Evolutionary conservation across 1,139 yeast species (phyloP), one percentile per base, ranked within the genome.

Genomic region (Nadsonia commutata): DNA sequence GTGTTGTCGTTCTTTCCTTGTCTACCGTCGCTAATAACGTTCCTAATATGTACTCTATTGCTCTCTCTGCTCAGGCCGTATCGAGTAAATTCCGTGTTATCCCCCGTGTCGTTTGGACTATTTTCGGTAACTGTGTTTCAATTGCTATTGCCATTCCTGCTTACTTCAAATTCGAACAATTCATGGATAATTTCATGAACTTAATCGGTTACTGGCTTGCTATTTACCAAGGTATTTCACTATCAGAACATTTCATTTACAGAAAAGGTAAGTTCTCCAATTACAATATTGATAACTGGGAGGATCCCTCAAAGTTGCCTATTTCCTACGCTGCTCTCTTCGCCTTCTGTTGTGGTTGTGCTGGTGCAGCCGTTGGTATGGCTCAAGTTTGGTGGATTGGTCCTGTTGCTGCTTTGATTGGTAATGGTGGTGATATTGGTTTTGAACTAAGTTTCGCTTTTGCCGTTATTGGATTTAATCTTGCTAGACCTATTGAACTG

Each of bases 41-140:
- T 59, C 95, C 95, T 58, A 86, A 85, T 68, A 78, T 85, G 80
- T 86, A 86, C 69, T 83, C 95, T 18, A 74, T 84, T 56, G 88
- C 84, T 23, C 69, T 86, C 53, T 78, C 88, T 51, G 85, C 86
- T 20, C 95, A 85, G 67, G 76, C 94, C 22, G 68, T 82, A 53
- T 81, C 88, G 83, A 72, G 80, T 41, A 74, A 73, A 49, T 72
- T 85, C 56, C 67, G 76, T 42, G 72, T 68, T 56, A 68, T 86
- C 46, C 96, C 95, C 54, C 76, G 95, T 68, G 71, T 79, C 42
- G 57, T 78, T 42, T 86, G 95, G 95, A 79, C 94, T 42, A 54
- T 81, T 44, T 59, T 70, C 43, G 94, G 93, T 57, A 80, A 83
- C 64, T 77, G 74, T 52, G 74, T 77, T 43, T 76, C 88, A 41